phyloP scores from a whole-genome alignment of 208 protist species.

The Wallacemonas sp. region DNA sequence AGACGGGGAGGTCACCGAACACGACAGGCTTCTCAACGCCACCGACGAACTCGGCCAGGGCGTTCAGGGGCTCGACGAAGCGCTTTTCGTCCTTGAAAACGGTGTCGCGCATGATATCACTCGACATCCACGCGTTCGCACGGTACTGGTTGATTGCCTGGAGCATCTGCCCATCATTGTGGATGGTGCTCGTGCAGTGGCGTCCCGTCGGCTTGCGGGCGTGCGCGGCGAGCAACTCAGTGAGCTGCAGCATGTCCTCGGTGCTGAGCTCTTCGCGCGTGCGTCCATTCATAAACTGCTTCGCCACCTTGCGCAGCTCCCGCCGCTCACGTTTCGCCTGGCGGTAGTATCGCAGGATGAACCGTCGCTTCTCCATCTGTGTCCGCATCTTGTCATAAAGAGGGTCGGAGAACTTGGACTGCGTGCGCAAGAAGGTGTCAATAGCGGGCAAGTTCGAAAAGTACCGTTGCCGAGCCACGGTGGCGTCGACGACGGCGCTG shows the following conservation, averaged over 20 bases:
- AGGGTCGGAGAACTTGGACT: constrained; percentile 45
- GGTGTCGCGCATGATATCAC: constrained; percentile 26
- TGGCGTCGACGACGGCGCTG: constrained; percentile 34
- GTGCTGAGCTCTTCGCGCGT: constrained; percentile 45
- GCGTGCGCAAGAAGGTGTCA: constrained; percentile 53
- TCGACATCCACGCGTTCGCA: constrained; percentile 89
- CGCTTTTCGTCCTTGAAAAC: constrained; percentile 25
- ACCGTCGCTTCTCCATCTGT: constrained; percentile 57
- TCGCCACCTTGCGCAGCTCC: constrained; percentile 24
- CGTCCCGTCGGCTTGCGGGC: constrained; percentile 35
- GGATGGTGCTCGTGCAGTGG: constrained; percentile 65
- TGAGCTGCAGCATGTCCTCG: constrained; percentile 76
- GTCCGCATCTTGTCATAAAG: constrained; percentile 41
- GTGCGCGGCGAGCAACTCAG: constrained; percentile 42
- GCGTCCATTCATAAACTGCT: constrained; percentile 50
- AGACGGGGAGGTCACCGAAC: constrained; percentile 72
- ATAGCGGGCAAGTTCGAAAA: constrained; percentile 72
- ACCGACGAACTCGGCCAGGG: constrained; percentile 54
- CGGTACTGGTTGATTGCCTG: constrained; percentile 79
- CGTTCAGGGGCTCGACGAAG: constrained; percentile 26
- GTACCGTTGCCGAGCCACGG: constrained; percentile 39
- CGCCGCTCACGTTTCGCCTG: constrained; percentile 31
- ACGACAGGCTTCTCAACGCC: constrained; percentile 69
- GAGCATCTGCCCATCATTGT: constrained; percentile 77
- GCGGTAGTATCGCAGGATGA: constrained; percentile 50